Evolutionary conservation across 305 asterid species (phyloP), one percentile per base, ranked within the genome.

Genomic region (Caryopteris hybrid): DNA sequence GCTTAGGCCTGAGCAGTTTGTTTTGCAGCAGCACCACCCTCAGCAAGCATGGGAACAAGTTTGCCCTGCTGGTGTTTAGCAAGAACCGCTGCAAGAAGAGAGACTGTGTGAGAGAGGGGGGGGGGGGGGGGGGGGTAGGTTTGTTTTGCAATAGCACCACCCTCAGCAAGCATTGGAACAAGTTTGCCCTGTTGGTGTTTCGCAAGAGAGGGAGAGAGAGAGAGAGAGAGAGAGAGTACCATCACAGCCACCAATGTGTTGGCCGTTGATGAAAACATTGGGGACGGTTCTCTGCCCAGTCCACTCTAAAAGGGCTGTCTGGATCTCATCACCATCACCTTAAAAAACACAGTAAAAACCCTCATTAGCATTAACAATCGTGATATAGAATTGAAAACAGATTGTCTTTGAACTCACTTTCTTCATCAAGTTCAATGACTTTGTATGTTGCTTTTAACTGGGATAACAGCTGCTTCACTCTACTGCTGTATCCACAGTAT

Each of bases 161-260:
- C 92, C 64, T 87, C 85, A 3, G 41, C 74, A 12, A 91, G 92
- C 81, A 91, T 55, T 0, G 88, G 88, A 45, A 85, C 80, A 48
- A 91, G 95, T 68, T 74, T 63, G 11, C 88, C 92, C 53, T 75
- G 76, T 47, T 85, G 76, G 68, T 91, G 93, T 73, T 83, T 87
- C 22, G 71, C 86, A 4, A 74, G 17, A 23, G n/a, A n/a, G n/a
- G 16, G 16, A 43, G 38, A 21, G 22, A 3, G 16, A 43, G 10
- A 8, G 12, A 36, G 41, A 8, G 41, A 8, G 41, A 36, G 41
- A 33, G 39, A 59, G 63, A 83, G 68, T 74, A 92, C 96, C 80
- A 63, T 87, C 96, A 58, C 76, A 92, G 60, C 98, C 96, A 7
- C 98, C 96, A 6, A 89, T 87, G 66, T 92, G 98, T 46, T 92